A percentile compares a stretch with the other conserved stretches of the same genome.
These are phyloP conservation scores for Yarrowia sp. DNA, from an alignment of 805 yeast species.

Conservation along the genomic window DNA sequence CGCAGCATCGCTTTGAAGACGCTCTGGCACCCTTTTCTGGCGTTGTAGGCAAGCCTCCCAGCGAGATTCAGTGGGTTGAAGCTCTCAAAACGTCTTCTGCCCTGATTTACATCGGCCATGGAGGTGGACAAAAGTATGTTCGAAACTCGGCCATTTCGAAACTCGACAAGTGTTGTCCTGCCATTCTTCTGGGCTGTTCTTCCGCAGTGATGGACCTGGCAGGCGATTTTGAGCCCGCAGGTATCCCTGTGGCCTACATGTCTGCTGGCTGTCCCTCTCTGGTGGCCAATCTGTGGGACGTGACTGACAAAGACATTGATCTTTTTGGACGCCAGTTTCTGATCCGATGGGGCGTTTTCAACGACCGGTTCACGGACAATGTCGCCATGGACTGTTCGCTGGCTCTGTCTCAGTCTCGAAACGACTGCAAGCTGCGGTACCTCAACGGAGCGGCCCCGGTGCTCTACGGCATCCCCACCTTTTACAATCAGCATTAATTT, in stretches of 20 bases:
- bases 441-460: constrained; percentile 95
- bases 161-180: constrained; percentile 50
- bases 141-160: constrained; percentile 61
- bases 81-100: constrained; percentile 56
- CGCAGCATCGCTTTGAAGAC: constrained; percentile 57
- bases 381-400: constrained; percentile 43
- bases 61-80: constrained; percentile 58
- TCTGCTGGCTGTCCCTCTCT: constrained; percentile 83
- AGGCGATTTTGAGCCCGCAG: constrained; percentile 73
- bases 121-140: constrained; percentile 90
- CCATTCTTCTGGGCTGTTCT: constrained; percentile 84
- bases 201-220: constrained; percentile 70
- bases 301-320: constrained; percentile 95
- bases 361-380: constrained; percentile 16
- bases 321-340: constrained; percentile 69
- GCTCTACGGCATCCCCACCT: constrained; percentile 79
- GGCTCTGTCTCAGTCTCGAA: constrained; percentile 70
- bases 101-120: constrained; percentile 89
- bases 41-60: constrained; percentile 61
- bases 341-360: constrained; percentile 68
- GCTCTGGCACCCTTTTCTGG: constrained; percentile 55
- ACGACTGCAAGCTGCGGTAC: constrained; percentile 69
- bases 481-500: constrained; percentile 30
- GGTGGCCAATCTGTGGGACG: constrained; percentile 92
- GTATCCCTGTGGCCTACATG: constrained; percentile 78